Base-by-base conservation (phyloP, 805 yeast species). In the Lipomyces lipofer region DNA sequence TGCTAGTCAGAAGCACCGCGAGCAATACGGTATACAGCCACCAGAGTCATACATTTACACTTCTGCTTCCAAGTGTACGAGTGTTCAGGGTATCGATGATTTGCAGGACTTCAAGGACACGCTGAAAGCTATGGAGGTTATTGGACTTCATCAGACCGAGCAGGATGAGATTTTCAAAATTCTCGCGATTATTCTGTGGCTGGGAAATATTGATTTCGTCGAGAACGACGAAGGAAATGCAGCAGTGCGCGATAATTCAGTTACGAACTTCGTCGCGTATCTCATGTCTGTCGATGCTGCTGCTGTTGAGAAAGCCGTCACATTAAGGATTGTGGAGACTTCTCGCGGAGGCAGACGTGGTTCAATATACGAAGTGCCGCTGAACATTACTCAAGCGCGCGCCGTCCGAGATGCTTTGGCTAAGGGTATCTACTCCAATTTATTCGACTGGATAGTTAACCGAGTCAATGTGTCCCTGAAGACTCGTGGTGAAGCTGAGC, bases 381-480 rank as follows among this genome's bases (percentile, higher is more conserved):
- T 94, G 63, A 94, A 94, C 67, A 77, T 80, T 32, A 90, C 86
- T 1, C 99, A 94, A 72, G 98, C 99, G 2, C 54, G 66, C 5
- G 96, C 99, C 0, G 97, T 90, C 10, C 82, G 91, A 64, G 98
- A 94, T 71, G 97, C 97, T 3, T 75, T 94, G 47, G 96, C 98
- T 4, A 94, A 91, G 72, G 97, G 96, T 1, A 78, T 94, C 46
- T 94, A 94, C 75, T 89, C 83, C 69, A 91, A 91, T 66, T 74
- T 94, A 54, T 94, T 94, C 66, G 98, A 94, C 58, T 91, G 98
- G 97, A 90, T 94, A 66, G 98, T 94, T 15, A 87, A 78, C 51
- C 82, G 98, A 67, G 96, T 94, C 42, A 94, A 94, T 69, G 72
- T 75, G 43, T 87, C 97, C 0, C 78, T 94, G 64, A 81, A 82